Evolutionary conservation across 2,329 filamentous ascomycete genomes (phyloP).

Genomic region (Capronia americana): DNA sequence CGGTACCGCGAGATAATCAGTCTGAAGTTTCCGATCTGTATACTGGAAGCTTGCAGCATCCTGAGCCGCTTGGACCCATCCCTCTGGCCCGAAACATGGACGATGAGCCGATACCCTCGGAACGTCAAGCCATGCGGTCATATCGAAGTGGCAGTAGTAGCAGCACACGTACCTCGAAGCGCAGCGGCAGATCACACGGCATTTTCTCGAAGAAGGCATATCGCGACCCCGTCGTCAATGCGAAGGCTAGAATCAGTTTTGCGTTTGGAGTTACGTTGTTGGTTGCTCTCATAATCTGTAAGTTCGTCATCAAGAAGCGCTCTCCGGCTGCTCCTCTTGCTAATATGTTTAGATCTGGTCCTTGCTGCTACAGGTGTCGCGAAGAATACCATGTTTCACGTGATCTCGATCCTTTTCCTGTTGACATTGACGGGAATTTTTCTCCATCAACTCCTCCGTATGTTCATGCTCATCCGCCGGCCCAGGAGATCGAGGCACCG

Average conservation of each 20-base stretch:
- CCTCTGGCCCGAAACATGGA: slow-evolving; percentile 19
- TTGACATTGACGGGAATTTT: slow-evolving; percentile 78
- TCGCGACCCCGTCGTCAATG: slow-evolving; percentile 43
- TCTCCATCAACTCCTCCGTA: slow-evolving; percentile 75
- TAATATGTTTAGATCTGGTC: slow-evolving; percentile 66
- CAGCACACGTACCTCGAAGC: slow-evolving; percentile 19
- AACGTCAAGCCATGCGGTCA: slow-evolving; percentile 13
- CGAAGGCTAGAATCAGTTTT: slow-evolving; percentile 59
- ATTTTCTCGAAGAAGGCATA: slow-evolving; percentile 60
- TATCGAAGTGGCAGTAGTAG: slow-evolving; percentile 20
- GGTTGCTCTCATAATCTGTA: slow-evolving; percentile 69
- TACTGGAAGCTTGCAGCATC: slow-evolving; percentile 1
- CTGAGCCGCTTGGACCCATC: not conserved
- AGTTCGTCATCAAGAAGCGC: slow-evolving; percentile 47
- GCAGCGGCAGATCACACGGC: slow-evolving; percentile 8
- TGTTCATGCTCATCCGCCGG: slow-evolving; percentile 70
- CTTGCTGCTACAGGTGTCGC: slow-evolving; percentile 71
- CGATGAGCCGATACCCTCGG: slow-evolving; percentile 14
- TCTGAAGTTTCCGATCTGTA: slow-evolving; percentile 34
- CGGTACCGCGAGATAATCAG: slow-evolving; percentile 11
- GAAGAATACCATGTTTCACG: slow-evolving; percentile 73
- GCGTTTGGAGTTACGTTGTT: slow-evolving; percentile 70
- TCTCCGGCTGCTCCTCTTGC: slow-evolving; percentile 12
- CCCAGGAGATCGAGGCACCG: slow-evolving; percentile 47
- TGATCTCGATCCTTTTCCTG: slow-evolving; percentile 79